phyloP scores from a whole-genome alignment of 2,329 filamentous ascomycete genomes.

The Clarireedia hainanense region DNA sequence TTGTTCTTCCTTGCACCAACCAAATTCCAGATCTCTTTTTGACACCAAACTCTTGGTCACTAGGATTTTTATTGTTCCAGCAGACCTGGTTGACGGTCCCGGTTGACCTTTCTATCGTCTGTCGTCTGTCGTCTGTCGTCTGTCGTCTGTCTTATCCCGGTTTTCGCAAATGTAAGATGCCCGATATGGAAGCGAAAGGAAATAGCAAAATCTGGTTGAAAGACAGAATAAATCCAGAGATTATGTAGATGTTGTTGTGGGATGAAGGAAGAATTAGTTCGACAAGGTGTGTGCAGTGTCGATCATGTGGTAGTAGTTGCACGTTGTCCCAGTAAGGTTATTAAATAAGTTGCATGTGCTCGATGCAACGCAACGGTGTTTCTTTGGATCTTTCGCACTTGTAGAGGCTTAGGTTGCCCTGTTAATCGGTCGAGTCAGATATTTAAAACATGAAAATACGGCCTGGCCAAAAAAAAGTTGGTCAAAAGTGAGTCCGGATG shows the following conservation, averaged over 20 bases:
- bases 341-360: constrained; percentile 1
- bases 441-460: not conserved
- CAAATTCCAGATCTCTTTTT: not conserved
- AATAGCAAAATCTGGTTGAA: no score
- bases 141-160: no score
- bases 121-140: no score
- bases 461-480: not conserved
- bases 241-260: not conserved
- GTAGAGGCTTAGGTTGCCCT: not conserved
- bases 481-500: not conserved
- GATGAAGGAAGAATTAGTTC: not conserved
- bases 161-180: no score
- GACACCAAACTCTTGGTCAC: no score
- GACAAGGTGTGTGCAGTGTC: not conserved
- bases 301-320: not conserved
- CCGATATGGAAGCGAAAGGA: no score
- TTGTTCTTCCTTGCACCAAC: not conserved
- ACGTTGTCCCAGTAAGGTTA: not conserved
- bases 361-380: not conserved
- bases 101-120: no score
- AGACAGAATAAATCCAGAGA: no score
- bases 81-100: no score
- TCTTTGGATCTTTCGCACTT: not conserved
- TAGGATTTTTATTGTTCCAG: no score
- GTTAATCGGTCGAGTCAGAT: not conserved